Conservation (phyloP, 1,139 yeast species). For the Magnusiomyces paraingens region DNA sequence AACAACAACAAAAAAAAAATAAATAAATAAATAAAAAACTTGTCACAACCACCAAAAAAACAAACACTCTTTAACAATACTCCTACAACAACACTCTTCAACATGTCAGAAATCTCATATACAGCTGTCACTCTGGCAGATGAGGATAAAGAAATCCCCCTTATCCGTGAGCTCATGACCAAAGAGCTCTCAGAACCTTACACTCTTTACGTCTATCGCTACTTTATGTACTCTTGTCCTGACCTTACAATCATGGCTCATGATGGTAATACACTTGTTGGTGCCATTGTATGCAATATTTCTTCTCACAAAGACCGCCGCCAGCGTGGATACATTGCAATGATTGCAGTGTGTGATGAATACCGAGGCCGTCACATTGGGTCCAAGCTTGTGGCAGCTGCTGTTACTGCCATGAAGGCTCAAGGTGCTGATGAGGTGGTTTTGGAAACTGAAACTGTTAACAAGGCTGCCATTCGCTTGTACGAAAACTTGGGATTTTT, state of each 20-base stretch:
- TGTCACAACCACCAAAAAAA: too few relatives aligned
- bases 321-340: conserved; percentile 85
- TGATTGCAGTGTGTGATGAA: conserved; percentile 75
- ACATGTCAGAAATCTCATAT: too few relatives aligned
- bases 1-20: too few relatives aligned
- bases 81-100: too few relatives aligned
- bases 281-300: conserved; percentile 80
- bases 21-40: too few relatives aligned
- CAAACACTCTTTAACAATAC: too few relatives aligned
- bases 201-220: conserved; percentile 62
- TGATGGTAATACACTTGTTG: conserved; percentile 44
- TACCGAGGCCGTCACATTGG: conserved; percentile 82
- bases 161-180: conserved; percentile 44
- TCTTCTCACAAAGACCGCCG: conserved; percentile 66
- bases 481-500: conserved; percentile 87
- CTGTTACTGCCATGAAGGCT: conserved; percentile 60
- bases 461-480: conserved; percentile 64
- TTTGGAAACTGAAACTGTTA: conserved; percentile 86
- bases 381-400: conserved; percentile 53
- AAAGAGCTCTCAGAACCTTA: conserved; percentile 66
- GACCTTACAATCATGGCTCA: conserved; percentile 44
- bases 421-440: conserved; percentile 75
- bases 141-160: conserved; percentile 29
- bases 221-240: conserved; percentile 66
- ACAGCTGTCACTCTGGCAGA: not conserved